Base-by-base conservation (phyloP, 2,329 filamentous ascomycete genomes). In the Aspergillus persii region DNA sequence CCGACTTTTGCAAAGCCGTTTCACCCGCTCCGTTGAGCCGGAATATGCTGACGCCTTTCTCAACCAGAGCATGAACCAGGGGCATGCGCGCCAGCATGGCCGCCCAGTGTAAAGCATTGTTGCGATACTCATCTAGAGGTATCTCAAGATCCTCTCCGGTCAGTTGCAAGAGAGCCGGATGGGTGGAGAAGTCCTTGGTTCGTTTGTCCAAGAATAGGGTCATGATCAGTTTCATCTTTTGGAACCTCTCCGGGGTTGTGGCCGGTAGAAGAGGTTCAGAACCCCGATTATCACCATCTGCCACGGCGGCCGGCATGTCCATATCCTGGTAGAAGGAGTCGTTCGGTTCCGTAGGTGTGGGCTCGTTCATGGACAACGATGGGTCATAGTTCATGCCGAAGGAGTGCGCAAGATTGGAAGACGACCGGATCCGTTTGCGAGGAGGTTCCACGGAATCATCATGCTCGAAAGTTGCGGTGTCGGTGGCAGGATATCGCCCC, bases 41-140 rank as follows among this genome's bases (percentile, higher is more conserved):
- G 72, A 89, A 91, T 50, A 96, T 92, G 66, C 89, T 96, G 1
- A 94, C 93, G 1, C 95, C 95, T 50, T 89, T 89, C 4, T 87
- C 83, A 57, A 98, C 90, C 9, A 99, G 82, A 0, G 93, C 84
- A 56, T 90, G 87, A 58, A 98, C 81, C 5, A 99, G 82, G 1
- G 90, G 85, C 72, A 96, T 89, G 15, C 94, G 89, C 2, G 92
- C 92, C 50, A 99, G 82, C 4, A 95, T 97, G 4, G 95, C 92
- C 2, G 95, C 95, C 95, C 95, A 99, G 71, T 98, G 94, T 46
- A 99, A 81, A 2, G 93, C 93, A 18, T 92, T 98, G 70, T 98
- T 80, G 27, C 73, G 92, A 60, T 92, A 92, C 29, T 89, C 84
- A 70, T 99, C 95, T 58, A 99, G 91, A 1, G 95, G 94, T 73